These are phyloP conservation scores for Auriculariales sp. DNA, from an alignment of 768 basidiomycete species.

Conservation along the genomic window DNA sequence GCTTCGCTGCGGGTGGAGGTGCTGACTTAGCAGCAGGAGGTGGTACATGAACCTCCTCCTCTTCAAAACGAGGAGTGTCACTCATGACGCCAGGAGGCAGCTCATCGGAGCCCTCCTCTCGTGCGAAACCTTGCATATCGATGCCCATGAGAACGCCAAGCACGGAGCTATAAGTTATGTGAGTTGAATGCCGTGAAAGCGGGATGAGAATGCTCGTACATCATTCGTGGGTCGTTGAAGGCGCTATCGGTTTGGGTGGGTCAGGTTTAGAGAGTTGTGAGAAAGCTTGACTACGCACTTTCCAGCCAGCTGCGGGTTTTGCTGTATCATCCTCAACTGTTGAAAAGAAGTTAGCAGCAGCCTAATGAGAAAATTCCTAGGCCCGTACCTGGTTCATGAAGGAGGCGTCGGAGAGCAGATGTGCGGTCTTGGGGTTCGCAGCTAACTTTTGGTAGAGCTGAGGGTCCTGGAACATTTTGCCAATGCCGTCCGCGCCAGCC, in stretches of 20 bases:
- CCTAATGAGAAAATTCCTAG: not conserved
- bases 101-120: conserved; percentile 75
- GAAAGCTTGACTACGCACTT: conserved; percentile 21
- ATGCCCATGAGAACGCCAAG: conserved; percentile 87
- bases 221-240: conserved; percentile 79
- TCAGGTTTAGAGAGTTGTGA: conserved; percentile 2
- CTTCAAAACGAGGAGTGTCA: not conserved
- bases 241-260: conserved; percentile 21
- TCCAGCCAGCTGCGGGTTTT: conserved; percentile 52
- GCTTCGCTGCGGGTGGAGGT: conserved; percentile 15
- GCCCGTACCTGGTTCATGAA: conserved; percentile 34
- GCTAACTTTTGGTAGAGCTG: conserved; percentile 73
- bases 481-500: conserved; percentile 44
- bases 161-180: conserved; percentile 32
- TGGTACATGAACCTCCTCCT: too few species aligned
- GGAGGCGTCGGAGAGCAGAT: conserved; percentile 67
- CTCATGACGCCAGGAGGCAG: conserved; percentile 43
- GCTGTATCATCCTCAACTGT: conserved; percentile 52
- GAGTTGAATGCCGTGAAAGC: too few species aligned
- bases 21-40: conserved; percentile 24
- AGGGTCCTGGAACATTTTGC: conserved; percentile 72
- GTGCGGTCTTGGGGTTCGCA: conserved; percentile 70
- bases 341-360: conserved; percentile 1
- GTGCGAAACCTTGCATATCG: conserved; percentile 74
- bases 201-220: conserved; percentile 16